A percentile compares a stretch with the other conserved stretches of the same genome.
These are phyloP conservation scores for Chlamydomonas urium DNA, from an alignment of 139 green algal genomes.

Conservation along the genomic window DNA sequence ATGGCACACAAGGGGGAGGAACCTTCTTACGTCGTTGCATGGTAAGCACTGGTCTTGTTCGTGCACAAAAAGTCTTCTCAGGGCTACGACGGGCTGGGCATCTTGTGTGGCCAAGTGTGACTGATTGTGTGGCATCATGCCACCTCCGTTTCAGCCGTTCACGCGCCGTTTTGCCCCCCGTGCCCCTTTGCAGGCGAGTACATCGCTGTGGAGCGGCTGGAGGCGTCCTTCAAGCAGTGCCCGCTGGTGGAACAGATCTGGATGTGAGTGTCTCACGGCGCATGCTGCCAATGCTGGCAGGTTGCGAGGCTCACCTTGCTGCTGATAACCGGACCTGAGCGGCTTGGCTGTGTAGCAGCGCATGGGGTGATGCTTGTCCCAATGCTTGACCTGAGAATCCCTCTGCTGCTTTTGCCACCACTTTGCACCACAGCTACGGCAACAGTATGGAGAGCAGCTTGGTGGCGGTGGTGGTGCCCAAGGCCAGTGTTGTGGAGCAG, in stretches of 20 bases:
- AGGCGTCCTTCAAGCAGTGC: slow-evolving; percentile 72
- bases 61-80: too few relatives aligned
- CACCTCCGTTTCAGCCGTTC: too few relatives aligned
- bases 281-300: background rate
- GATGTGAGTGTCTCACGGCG: background rate
- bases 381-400: background rate
- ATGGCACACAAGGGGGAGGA: too few relatives aligned
- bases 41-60: background rate
- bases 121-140: too few relatives aligned
- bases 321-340: too few relatives aligned
- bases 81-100: too few relatives aligned
- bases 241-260: slow-evolving; percentile 77
- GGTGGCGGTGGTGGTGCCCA: slow-evolving; percentile 86
- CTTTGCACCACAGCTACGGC: slow-evolving; percentile 65
- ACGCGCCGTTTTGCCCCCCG: background rate
- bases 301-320: too few relatives aligned
- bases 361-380: background rate
- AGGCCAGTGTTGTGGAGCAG: slow-evolving; percentile 42
- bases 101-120: too few relatives aligned
- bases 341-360: too few relatives aligned
- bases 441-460: slow-evolving; percentile 63
- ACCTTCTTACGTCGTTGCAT: background rate
- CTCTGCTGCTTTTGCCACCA: background rate
- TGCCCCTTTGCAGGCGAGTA: slow-evolving; percentile 40
- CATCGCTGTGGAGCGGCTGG: slow-evolving; percentile 84